A percentile compares a stretch with the other conserved stretches of the same genome.
phyloP scores from a whole-genome alignment of 352 stramenopile genomes.

The Globisporangium rhizosaccharum region DNA sequence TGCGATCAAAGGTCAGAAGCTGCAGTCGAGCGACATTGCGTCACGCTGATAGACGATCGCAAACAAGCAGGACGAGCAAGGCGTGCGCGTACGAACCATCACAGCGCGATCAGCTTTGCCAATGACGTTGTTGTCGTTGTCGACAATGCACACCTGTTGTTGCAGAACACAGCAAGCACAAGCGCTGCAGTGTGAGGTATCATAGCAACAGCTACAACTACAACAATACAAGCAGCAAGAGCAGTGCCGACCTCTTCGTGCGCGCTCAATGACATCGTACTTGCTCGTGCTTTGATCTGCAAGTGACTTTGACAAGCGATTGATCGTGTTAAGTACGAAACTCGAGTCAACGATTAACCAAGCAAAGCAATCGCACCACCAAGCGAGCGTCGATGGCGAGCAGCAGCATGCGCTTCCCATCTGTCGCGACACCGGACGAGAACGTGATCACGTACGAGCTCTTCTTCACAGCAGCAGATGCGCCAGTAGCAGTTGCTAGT shows the following conservation, averaged over 20 bases:
- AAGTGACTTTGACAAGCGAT: not conserved
- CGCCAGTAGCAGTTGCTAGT: not conserved
- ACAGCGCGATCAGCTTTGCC: slow-evolving; percentile 76
- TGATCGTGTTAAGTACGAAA: too few relatives aligned
- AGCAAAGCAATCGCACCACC: not conserved
- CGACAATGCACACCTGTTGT: slow-evolving; percentile 80
- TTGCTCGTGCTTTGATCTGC: not conserved
- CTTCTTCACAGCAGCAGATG: slow-evolving; percentile 18
- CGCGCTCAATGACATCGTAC: slow-evolving; percentile 37
- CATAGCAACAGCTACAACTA: too few relatives aligned
- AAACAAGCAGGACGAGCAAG: not conserved
- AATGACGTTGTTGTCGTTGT: slow-evolving; percentile 75
- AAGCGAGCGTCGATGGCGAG: not conserved
- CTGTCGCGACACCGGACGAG: slow-evolving; percentile 7
- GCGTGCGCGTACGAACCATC: slow-evolving; percentile 34
- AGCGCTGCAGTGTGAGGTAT: slow-evolving; percentile 1
- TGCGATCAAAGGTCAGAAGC: too few relatives aligned
- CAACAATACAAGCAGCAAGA: too few relatives aligned
- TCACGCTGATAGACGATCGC: not conserved
- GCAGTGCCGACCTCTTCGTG: slow-evolving; percentile 35
- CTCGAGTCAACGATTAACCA: not conserved
- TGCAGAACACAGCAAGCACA: not conserved
- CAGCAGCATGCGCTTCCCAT: slow-evolving; percentile 3
- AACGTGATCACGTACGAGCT: slow-evolving; percentile 30
- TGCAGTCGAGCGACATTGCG: not conserved